These are phyloP conservation scores for Spirogloea muscicola DNA, from an alignment of 139 green algal genomes.

Conservation along the genomic window DNA sequence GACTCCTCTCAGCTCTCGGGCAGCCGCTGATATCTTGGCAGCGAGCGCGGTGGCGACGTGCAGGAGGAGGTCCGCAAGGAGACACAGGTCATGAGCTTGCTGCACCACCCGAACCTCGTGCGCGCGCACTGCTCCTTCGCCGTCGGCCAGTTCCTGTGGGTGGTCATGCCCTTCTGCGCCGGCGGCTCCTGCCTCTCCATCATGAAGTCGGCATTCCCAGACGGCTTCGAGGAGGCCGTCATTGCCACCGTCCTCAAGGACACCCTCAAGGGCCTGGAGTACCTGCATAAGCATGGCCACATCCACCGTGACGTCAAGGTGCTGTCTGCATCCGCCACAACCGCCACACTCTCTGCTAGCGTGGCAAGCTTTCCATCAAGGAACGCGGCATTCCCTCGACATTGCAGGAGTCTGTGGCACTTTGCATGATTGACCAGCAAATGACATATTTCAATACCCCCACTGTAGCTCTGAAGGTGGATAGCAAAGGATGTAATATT, in stretches of 20 bases:
- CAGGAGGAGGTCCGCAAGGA: constrained; percentile 94
- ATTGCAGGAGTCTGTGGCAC: too few relatives aligned
- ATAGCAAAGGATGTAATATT: too few relatives aligned
- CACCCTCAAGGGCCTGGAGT: constrained; percentile 89
- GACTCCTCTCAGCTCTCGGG: background rate
- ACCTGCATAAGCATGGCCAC: constrained; percentile 87
- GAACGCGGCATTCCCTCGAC: too few relatives aligned
- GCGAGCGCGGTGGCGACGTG: background rate
- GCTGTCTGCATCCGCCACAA: too few relatives aligned
- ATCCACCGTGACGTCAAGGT: constrained; percentile 98
- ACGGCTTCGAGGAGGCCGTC: constrained; percentile 84
- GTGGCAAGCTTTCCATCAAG: too few relatives aligned
- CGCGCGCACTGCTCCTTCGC: constrained; percentile 89
- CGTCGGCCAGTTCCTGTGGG: constrained; percentile 82
- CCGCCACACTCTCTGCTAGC: too few relatives aligned
- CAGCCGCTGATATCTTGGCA: background rate
- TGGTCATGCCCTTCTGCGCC: constrained; percentile 80
- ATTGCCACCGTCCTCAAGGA: constrained; percentile 94
- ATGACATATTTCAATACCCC: too few relatives aligned
- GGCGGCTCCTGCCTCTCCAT: constrained; percentile 55
- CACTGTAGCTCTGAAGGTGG: too few relatives aligned
- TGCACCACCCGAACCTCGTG: constrained; percentile 93
- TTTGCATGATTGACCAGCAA: too few relatives aligned
- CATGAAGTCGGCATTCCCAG: constrained; percentile 50
- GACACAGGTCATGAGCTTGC: constrained; percentile 89